Evolutionary conservation across 495 filamentous ascomycete species (phyloP), one percentile per base, ranked within the genome.

Genomic region (Aspergillus carlsbadensis): DNA sequence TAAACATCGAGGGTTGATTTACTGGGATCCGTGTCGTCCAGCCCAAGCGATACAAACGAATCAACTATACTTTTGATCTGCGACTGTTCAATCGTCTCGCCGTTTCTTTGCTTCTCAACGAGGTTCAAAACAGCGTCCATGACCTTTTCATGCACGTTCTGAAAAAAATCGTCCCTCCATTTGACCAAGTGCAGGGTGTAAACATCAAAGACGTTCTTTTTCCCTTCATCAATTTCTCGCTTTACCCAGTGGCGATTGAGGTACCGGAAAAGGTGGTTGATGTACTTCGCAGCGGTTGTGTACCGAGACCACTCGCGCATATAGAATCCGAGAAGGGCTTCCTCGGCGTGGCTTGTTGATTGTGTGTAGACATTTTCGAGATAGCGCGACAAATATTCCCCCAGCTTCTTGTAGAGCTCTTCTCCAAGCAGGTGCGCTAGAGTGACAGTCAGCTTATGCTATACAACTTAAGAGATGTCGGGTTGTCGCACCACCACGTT

Each of bases 171-270:
- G 42, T 87, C 81, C 62, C 89, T 90, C 94, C 94, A 99, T 60
- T 90, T 89, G 35, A 96, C 96, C 33, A 99, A 78, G 66, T 98
- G 94, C 18, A 98, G 74, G 1, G 93, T 99, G 70, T 99, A 98
- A 43, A 99, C 92, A 71, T 99, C 94, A 72, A 93, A 97, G 6
- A 97, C 87, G 63, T 92, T 88, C 78, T 99, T 99, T 72, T 99
- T 99, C 21, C 95, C 95, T 69, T 99, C 94, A 60, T 99, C 94
- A 72, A 99, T 96, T 75, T 99, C 94, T 20, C 94, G 83, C 79
- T 96, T 98, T 15, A 99, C 95, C 94, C 94, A 99, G 72, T 99
- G 94, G 40, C 94, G 84, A 66, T 98, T 99, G 17, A 99, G 88
- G 68, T 99, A 99, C 37, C 87, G 81, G 81, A 99, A 99, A 3